These are phyloP conservation scores for Lomentospora prolificans DNA, from an alignment of 2,329 filamentous ascomycete species.

Conservation along the genomic window DNA sequence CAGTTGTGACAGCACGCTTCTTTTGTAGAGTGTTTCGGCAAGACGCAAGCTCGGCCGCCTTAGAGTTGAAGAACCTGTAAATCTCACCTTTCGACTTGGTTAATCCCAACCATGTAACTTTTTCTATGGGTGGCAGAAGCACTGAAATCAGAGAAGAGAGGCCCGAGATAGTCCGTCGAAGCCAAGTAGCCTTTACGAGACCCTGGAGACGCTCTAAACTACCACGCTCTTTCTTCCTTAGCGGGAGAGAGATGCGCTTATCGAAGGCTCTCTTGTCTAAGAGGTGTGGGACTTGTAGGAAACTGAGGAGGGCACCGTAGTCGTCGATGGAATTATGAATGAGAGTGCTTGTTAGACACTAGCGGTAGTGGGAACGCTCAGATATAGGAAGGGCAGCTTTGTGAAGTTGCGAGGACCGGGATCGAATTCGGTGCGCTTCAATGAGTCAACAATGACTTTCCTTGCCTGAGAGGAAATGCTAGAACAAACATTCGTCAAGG, in stretches of 20 bases:
- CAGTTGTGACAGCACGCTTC: not conserved
- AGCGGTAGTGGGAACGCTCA: constrained; percentile 19
- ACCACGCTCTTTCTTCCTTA: not conserved
- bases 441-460: not conserved
- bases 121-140: not conserved
- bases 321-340: constrained; percentile 31
- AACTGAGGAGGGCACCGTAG: constrained; percentile 24
- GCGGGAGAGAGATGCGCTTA: not conserved
- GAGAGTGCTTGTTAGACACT: constrained; percentile 31
- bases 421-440: constrained; percentile 27
- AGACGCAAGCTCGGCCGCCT: not conserved
- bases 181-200: not conserved
- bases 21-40: not conserved
- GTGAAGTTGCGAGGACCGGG: constrained; percentile 20
- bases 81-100: not conserved
- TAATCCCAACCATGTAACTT: not conserved
- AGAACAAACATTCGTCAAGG: constrained; percentile 26
- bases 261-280: not conserved
- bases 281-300: constrained; percentile 19
- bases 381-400: constrained; percentile 14
- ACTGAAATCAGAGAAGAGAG: not conserved
- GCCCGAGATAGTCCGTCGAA: not conserved
- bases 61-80: not conserved
- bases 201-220: not conserved
- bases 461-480: not conserved